phyloP scores from a whole-genome alignment of 495 filamentous ascomycete genomes.

The Melanomma pulvis-pyrius region DNA sequence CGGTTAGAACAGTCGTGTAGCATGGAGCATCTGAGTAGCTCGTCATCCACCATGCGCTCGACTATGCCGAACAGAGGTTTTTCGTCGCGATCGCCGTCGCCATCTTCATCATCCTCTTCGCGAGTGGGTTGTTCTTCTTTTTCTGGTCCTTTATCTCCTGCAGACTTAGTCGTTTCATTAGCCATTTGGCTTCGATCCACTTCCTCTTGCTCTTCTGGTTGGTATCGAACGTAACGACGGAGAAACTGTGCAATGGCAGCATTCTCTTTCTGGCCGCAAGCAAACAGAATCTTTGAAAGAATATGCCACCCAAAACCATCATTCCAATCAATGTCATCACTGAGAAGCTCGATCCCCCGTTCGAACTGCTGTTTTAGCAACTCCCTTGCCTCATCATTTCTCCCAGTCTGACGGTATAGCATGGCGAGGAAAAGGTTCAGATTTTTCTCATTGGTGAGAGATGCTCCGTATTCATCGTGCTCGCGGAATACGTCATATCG shows the following conservation, averaged over 20 bases:
- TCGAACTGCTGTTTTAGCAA: not conserved
- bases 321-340: constrained; percentile 1
- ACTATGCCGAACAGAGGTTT: not conserved
- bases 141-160: not conserved
- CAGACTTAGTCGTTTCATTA: too few relatives aligned
- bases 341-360: not conserved
- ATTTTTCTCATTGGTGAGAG: not conserved
- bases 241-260: not conserved
- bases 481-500: constrained; percentile 1
- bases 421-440: not conserved
- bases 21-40: not conserved
- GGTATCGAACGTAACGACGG: constrained; percentile 1
- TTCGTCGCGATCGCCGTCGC: not conserved
- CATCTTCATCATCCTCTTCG: not conserved
- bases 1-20: not conserved
- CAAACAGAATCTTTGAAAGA: not conserved
- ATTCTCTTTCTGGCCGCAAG: constrained; percentile 2
- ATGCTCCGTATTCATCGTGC: not conserved
- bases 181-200: too few relatives aligned
- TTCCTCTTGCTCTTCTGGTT: not conserved
- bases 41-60: not conserved
- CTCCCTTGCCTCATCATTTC: not conserved
- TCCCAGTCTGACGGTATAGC: not conserved
- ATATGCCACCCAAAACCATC: not conserved
- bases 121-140: not conserved